Conservation (phyloP, 73 alveolate species). For the Paramecium bursaria region DNA sequence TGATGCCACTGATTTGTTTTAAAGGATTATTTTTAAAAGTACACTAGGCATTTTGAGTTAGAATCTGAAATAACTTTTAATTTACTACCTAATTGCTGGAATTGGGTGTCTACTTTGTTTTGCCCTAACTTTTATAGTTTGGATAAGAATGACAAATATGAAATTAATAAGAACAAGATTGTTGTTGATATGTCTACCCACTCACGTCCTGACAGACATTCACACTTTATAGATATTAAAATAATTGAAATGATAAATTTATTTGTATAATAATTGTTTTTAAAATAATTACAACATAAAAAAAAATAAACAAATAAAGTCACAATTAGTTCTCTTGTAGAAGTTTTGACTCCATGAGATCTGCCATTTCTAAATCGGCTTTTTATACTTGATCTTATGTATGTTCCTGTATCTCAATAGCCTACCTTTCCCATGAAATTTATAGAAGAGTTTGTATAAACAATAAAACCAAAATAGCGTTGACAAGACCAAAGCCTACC, state of each 20-base stretch:
- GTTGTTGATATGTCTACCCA: slow-evolving; percentile 13
- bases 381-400: too few relatives aligned
- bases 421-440: too few relatives aligned
- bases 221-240: slow-evolving; percentile 46
- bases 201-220: slow-evolving; percentile 11
- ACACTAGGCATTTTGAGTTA: neutral
- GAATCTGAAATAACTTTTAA: neutral
- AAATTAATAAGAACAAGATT: slow-evolving; percentile 37
- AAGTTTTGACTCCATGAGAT: too few relatives aligned
- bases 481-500: too few relatives aligned
- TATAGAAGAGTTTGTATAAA: too few relatives aligned
- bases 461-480: too few relatives aligned
- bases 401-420: too few relatives aligned
- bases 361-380: too few relatives aligned
- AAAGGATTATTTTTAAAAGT: neutral
- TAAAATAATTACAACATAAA: too few relatives aligned
- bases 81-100: slow-evolving; percentile 22
- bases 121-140: neutral
- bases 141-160: slow-evolving; percentile 5
- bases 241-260: slow-evolving; percentile 35
- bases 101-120: neutral
- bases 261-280: too few relatives aligned
- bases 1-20: slow-evolving; percentile 20
- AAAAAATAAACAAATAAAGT: too few relatives aligned
- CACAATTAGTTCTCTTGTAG: too few relatives aligned